These are phyloP conservation scores for Acanthamoeba lenticulata DNA, from an alignment of 208 protist species.

Conservation along the genomic window DNA sequence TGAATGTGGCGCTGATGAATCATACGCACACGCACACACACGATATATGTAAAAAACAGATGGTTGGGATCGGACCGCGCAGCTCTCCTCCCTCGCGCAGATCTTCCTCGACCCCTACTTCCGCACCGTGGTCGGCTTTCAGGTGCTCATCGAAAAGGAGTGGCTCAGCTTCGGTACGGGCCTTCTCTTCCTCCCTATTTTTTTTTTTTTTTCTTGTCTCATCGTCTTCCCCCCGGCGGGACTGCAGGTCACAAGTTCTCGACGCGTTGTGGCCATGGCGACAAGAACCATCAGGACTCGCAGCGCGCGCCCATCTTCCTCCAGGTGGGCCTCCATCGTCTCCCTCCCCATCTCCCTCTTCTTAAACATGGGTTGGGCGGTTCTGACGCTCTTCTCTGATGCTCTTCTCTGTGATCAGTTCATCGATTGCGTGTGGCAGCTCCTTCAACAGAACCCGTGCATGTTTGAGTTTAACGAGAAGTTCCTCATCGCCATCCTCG, in stretches of 20 bases:
- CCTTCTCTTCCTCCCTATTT: neutral
- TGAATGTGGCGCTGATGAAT: too few relatives aligned
- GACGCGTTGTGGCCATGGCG: conserved; percentile 84
- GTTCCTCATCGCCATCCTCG: conserved; percentile 90
- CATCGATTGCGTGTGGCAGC: conserved; percentile 95
- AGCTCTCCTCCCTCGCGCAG: conserved; percentile 88
- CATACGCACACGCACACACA: neutral
- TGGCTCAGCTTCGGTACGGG: conserved; percentile 81
- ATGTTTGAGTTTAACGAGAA: conserved; percentile 95
- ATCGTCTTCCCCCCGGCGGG: neutral
- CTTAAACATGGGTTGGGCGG: too few relatives aligned
- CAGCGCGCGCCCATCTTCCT: conserved; percentile 91
- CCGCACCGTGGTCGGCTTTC: conserved; percentile 89
- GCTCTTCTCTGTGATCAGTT: conserved; percentile 49
- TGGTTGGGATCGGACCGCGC: conserved; percentile 94
- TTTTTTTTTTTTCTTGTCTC: neutral
- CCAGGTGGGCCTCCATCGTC: conserved; percentile 81
- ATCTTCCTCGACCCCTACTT: conserved; percentile 93
- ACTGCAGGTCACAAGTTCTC: conserved; percentile 92
- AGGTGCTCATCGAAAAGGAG: conserved; percentile 92
- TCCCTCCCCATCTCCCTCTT: too few relatives aligned
- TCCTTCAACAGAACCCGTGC: conserved; percentile 92
- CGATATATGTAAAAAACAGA: conserved; percentile 75
- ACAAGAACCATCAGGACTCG: conserved; percentile 37
- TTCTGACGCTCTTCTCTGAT: too few relatives aligned